These are phyloP conservation scores for Physcomitrellopsis africana DNA, from an alignment of 225 moss, liverwort and hornwort species.

Conservation along the genomic window DNA sequence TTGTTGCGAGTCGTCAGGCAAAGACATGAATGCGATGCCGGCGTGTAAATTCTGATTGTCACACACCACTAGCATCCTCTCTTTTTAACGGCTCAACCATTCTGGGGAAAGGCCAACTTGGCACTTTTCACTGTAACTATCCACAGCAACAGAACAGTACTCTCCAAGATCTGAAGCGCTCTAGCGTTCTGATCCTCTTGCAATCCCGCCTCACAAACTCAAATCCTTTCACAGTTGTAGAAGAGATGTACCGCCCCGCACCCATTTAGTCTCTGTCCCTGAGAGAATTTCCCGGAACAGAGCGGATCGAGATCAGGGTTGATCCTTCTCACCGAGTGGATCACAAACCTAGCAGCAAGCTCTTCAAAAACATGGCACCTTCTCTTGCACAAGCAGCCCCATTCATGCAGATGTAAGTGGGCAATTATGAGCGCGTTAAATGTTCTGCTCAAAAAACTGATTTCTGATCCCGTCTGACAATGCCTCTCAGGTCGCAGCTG, in stretches of 20 bases:
- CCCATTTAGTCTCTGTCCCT: not conserved
- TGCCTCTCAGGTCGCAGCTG: no score
- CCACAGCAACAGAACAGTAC: not conserved
- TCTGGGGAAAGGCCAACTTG: not conserved
- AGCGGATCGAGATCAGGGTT: no score
- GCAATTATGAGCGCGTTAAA: not conserved
- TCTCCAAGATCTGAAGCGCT: constrained; percentile 28
- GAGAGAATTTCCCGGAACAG: not conserved
- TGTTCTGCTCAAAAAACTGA: not conserved
- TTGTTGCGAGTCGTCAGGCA: no score
- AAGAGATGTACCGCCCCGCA: not conserved
- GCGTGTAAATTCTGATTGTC: not conserved
- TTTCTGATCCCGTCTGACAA: not conserved
- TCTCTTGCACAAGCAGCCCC: not conserved
- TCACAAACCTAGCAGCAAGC: not conserved
- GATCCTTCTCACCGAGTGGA: not conserved
- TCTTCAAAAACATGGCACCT: not conserved
- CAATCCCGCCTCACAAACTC: accelerated
- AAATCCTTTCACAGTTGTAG: not conserved
- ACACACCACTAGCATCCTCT: not conserved
- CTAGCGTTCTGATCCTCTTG: not conserved
- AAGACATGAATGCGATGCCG: no score
- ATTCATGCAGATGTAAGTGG: not conserved
- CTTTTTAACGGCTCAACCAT: not conserved
- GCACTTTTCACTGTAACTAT: not conserved